Conservation (phyloP, 2,329 filamentous ascomycete genomes). For the Bimuria novae-zelandiae region DNA sequence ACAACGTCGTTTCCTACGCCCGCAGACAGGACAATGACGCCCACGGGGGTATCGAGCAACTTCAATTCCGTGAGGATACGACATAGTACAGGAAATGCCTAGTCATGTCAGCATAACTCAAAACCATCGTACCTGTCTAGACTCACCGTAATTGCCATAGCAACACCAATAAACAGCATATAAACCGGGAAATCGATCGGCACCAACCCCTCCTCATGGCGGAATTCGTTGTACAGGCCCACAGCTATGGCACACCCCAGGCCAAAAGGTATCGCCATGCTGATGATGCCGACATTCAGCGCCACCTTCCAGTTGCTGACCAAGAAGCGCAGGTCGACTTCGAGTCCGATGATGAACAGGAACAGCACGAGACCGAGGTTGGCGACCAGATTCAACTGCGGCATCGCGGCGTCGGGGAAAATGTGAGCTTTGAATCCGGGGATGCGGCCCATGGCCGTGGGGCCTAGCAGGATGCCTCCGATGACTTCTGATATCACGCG, state of each 20-base stretch:
- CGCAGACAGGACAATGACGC: constrained; percentile 85
- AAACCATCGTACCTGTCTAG: too few species aligned
- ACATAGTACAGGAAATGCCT: constrained; percentile 85
- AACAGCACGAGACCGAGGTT: constrained; percentile 85
- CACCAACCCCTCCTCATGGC: constrained; percentile 59
- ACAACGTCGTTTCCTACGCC: constrained; percentile 92
- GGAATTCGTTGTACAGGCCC: constrained; percentile 78
- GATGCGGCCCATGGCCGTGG: constrained; percentile 85
- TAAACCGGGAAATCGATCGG: constrained; percentile 65
- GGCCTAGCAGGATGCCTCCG: constrained; percentile 82
- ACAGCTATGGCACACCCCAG: constrained; percentile 80
- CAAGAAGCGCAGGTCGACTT: constrained; percentile 81
- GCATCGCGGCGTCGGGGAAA: constrained; percentile 76
- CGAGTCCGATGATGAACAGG: constrained; percentile 84
- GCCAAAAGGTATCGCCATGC: constrained; percentile 82
- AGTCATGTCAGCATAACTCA: constrained; percentile 11
- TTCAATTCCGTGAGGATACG: constrained; percentile 92
- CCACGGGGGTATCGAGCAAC: constrained; percentile 79
- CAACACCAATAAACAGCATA: constrained; percentile 85
- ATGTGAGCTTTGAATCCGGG: constrained; percentile 77
- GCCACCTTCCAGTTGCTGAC: constrained; percentile 81
- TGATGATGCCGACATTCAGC: constrained; percentile 74
- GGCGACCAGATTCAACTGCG: constrained; percentile 75
- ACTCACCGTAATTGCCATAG: constrained; percentile 83
- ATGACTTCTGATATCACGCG: constrained; percentile 85